phyloP scores from a whole-genome alignment of 1,284 basidiomycete genomes.

The Boletus mariae region DNA sequence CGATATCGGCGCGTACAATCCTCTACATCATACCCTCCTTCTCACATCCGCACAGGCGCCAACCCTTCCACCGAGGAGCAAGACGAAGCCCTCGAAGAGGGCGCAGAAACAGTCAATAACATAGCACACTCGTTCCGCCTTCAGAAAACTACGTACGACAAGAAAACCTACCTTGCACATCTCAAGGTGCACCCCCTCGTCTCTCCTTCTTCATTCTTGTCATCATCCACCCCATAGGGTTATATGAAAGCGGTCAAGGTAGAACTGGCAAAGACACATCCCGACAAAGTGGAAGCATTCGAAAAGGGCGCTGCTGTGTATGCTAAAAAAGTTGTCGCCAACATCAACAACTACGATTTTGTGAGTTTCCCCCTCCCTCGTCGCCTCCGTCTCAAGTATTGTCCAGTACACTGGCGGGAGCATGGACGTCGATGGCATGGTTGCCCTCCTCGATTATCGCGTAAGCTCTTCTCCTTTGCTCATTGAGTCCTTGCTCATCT shows the following conservation, averaged over 20 bases:
- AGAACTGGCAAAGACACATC: conserved; percentile 55
- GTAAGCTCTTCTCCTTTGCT: conserved; percentile 35
- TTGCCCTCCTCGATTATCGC: conserved; percentile 84
- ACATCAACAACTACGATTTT: conserved; percentile 91
- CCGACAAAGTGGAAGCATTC: conserved; percentile 75
- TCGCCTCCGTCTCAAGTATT: conserved; percentile 1
- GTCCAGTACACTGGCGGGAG: conserved; percentile 80
- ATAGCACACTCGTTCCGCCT: conserved; percentile 93
- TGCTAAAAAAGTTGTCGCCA: conserved; percentile 86
- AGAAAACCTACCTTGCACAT: conserved; percentile 84
- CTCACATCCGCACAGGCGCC: conserved; percentile 53
- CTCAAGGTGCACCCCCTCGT: conserved; percentile 63
- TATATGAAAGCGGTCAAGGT: conserved; percentile 84
- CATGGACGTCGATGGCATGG: conserved; percentile 88
- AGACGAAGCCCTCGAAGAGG: conserved; percentile 82
- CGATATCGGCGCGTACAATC: conserved; percentile 74
- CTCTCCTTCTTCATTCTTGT: background rate
- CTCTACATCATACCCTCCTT: background rate
- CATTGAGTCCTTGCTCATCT: conserved; percentile 8
- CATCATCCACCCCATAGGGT: conserved; percentile 35
- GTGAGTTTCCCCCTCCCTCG: conserved; percentile 38
- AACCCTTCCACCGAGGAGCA: conserved; percentile 91
- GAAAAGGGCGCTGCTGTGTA: conserved; percentile 78
- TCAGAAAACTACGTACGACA: conserved; percentile 82
- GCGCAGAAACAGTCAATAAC: conserved; percentile 81